These are phyloP conservation scores for Trypanosoma lewisi DNA, from an alignment of 208 protist genomes.

Conservation along the genomic window DNA sequence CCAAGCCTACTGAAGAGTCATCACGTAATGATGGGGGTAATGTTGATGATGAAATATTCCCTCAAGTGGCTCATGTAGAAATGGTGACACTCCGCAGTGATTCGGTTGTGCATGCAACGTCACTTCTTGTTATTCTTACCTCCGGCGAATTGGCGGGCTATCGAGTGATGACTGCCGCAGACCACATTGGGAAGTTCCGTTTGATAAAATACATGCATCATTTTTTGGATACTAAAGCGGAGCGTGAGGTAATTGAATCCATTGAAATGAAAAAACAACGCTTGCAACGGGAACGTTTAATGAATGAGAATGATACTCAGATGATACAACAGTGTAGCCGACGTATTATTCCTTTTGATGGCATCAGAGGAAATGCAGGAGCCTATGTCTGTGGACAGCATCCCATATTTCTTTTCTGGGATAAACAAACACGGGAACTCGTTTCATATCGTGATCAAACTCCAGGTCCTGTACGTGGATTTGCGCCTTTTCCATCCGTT, in stretches of 20 bases:
- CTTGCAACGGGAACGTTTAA: slow-evolving; percentile 49
- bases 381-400: slow-evolving; percentile 86
- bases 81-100: slow-evolving; percentile 25
- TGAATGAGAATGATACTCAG: slow-evolving; percentile 57
- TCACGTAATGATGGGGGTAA: no score
- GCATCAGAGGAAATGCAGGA: slow-evolving; percentile 47
- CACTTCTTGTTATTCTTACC: slow-evolving; percentile 56
- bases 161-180: slow-evolving; percentile 33
- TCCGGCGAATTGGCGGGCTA: slow-evolving; percentile 82
- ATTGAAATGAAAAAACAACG: slow-evolving; percentile 73
- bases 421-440: slow-evolving; percentile 48
- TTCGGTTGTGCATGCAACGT: slow-evolving; percentile 19
- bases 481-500: slow-evolving; percentile 66
- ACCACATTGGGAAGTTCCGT: slow-evolving; percentile 44
- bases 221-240: slow-evolving; percentile 67
- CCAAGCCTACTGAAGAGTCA: no score
- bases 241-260: slow-evolving; percentile 71
- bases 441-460: slow-evolving; percentile 59
- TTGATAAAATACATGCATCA: slow-evolving; percentile 75
- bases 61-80: slow-evolving; percentile 53
- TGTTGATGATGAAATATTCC: slow-evolving; percentile 28
- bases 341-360: slow-evolving; percentile 56
- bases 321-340: slow-evolving; percentile 63
- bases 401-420: slow-evolving; percentile 76
- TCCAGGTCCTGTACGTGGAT: slow-evolving; percentile 60